These are phyloP conservation scores for Thalassiosira allenii DNA, from an alignment of 352 stramenopile species.

Conservation along the genomic window DNA sequence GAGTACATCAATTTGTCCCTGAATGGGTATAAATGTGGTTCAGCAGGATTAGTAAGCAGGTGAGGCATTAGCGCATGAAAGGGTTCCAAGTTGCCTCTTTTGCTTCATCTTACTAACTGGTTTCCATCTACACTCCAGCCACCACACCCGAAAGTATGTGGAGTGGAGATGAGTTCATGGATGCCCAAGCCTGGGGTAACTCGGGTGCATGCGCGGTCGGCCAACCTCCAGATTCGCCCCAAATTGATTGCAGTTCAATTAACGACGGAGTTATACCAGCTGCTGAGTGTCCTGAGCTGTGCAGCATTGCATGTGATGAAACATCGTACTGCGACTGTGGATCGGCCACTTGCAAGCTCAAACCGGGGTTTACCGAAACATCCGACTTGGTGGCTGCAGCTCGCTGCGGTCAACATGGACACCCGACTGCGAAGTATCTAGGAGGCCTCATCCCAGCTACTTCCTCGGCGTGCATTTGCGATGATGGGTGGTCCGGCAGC, in stretches of 20 bases:
- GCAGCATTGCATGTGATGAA: conserved; percentile 19
- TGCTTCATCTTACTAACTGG: no score
- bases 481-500: conserved; percentile 58
- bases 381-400: conserved; percentile 64
- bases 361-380: conserved; percentile 60
- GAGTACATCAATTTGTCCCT: conserved; percentile 68
- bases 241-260: conserved; percentile 46
- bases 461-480: conserved; percentile 63
- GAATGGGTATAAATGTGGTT: conserved; percentile 50
- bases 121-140: no score
- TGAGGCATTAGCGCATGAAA: no score
- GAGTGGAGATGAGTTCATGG: conserved; percentile 55
- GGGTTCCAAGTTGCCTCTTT: no score
- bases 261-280: conserved; percentile 44
- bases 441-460: conserved; percentile 49
- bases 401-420: conserved; percentile 63
- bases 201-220: conserved; percentile 63
- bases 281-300: conserved; percentile 59
- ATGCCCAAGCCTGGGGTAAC: conserved; percentile 60
- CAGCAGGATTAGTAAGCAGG: conserved; percentile 63
- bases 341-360: conserved; percentile 61
- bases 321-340: conserved; percentile 69
- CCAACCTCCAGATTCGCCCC: conserved; percentile 24
- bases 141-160: conserved; percentile 75
- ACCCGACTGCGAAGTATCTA: conserved; percentile 65